These are phyloP conservation scores for Tagetes erecta DNA, from an alignment of 129 eudicot genomes.

Conservation along the genomic window DNA sequence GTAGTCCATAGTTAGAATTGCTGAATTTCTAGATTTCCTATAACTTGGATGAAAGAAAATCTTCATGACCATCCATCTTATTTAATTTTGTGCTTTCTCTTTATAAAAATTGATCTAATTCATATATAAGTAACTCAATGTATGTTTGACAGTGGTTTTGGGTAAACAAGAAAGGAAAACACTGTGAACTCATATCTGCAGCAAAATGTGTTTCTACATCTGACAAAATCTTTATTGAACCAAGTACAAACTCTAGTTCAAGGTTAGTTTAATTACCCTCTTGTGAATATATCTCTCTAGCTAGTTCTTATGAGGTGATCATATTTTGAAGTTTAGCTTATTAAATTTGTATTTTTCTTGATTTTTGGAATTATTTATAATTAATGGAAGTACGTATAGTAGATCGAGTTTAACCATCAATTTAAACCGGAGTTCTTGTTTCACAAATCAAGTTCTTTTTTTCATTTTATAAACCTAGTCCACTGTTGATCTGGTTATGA, in stretches of 20 bases:
- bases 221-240: background rate
- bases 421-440: no score
- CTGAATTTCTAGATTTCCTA: no score
- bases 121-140: no score
- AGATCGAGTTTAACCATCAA: no score
- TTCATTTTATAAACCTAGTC: no score
- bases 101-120: background rate
- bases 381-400: no score
- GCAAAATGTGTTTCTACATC: background rate
- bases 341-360: no score
- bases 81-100: background rate
- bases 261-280: background rate
- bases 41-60: no score
- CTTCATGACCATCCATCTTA: no score
- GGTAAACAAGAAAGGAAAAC: constrained; percentile 13
- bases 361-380: no score
- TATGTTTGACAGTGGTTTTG: constrained; percentile 1
- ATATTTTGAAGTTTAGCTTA: background rate
- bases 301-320: background rate
- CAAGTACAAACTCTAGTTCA: background rate
- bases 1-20: background rate
- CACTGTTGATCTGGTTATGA: no score
- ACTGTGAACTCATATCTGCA: constrained; percentile 1
- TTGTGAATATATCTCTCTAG: background rate
- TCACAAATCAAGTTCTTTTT: no score